These are phyloP conservation scores for Cucurbita pepo DNA, from an alignment of 306 rosid species.

Conservation along the genomic window DNA sequence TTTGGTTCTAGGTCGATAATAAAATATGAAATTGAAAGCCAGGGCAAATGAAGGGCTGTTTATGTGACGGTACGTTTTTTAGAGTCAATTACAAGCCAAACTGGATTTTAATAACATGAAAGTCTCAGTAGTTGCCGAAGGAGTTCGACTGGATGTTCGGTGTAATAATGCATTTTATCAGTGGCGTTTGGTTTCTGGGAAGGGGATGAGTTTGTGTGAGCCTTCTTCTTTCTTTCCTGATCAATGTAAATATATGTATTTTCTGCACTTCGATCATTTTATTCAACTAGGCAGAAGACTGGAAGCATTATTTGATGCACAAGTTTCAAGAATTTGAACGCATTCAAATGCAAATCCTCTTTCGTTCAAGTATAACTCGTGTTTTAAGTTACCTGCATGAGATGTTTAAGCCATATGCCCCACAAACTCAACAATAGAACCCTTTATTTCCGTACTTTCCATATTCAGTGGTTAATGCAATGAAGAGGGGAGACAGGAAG, in stretches of 20 bases:
- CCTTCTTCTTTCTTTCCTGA: conserved; percentile 5
- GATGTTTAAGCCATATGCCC: neutral
- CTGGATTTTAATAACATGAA: neutral
- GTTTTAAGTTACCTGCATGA: neutral
- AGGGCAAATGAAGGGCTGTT: conserved; percentile 1
- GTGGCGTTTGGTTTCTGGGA: neutral
- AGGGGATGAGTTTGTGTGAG: neutral
- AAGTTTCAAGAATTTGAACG: neutral
- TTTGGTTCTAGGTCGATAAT: neutral
- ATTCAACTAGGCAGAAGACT: neutral
- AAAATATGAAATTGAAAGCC: neutral
- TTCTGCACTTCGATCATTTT: neutral
- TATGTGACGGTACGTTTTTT: neutral
- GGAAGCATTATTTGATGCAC: neutral
- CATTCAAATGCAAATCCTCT: neutral
- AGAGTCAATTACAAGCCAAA: conserved; percentile 1
- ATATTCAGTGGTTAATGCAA: neutral
- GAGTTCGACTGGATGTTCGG: neutral
- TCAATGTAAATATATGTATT: neutral
- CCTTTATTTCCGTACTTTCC: neutral
- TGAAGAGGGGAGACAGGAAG: neutral
- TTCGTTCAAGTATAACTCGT: neutral
- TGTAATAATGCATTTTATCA: neutral
- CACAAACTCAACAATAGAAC: neutral
- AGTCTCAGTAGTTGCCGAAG: neutral